Evolutionary conservation across 2,329 filamentous ascomycete species (phyloP).

Genomic region (Aspergillus sojae): DNA sequence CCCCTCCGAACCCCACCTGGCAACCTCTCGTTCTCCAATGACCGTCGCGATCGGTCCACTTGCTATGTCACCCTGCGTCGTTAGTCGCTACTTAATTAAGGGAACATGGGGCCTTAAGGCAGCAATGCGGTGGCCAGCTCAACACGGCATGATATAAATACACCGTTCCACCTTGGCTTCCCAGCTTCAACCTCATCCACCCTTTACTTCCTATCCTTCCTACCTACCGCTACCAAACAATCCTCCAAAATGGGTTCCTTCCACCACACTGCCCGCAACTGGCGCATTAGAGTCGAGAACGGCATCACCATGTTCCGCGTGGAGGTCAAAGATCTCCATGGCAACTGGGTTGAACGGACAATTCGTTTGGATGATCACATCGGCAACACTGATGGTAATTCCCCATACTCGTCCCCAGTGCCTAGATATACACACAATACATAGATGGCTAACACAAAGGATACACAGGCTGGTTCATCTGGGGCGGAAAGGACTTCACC

Average conservation of each 20-base stretch:
- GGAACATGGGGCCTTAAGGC: neutral
- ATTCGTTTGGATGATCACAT: conserved; percentile 23
- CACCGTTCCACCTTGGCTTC: neutral
- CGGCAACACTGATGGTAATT: conserved; percentile 21
- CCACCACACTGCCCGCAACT: conserved; percentile 17
- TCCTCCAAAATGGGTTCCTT: conserved; percentile 17
- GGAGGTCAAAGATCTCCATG: conserved; percentile 10
- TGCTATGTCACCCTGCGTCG: conserved; percentile 1
- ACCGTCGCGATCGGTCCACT: neutral
- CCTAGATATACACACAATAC: neutral
- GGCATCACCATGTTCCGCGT: conserved; percentile 15
- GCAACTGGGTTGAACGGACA: conserved; percentile 7
- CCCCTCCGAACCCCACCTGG: conserved; percentile 1
- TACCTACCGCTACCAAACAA: neutral
- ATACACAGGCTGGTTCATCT: conserved; percentile 25
- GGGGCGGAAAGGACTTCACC: conserved; percentile 25
- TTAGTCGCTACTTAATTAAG: conserved; percentile 1
- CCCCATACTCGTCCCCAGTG: neutral
- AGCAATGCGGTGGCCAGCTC: conserved; percentile 3
- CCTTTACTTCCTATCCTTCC: too few relatives aligned
- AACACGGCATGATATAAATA: neutral
- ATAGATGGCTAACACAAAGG: neutral
- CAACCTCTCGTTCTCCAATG: neutral
- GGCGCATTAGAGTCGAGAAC: conserved; percentile 17
- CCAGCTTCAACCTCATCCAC: neutral